Percentiles rank a stretch among this genome's conserved stretches.
These are phyloP conservation scores for Aspergillus novofumigatus DNA, from an alignment of 2,329 filamentous ascomycete species.

Conservation along the genomic window DNA sequence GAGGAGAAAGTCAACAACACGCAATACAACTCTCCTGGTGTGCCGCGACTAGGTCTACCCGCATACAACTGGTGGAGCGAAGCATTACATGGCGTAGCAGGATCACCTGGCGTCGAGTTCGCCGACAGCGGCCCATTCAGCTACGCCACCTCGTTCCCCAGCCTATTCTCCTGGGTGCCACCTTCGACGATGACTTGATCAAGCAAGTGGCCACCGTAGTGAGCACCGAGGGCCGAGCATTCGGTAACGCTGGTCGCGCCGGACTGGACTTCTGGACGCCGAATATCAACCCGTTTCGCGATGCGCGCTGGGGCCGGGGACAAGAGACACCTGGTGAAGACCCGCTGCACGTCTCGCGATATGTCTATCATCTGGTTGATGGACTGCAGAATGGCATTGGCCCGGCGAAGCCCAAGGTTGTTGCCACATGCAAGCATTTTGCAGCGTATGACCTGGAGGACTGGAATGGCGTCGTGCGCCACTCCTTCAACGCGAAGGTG, in stretches of 20 bases:
- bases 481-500: slow-evolving; percentile 1
- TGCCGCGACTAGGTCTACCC: slow-evolving; percentile 52
- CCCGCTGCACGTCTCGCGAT: slow-evolving; percentile 25
- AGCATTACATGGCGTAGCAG: slow-evolving; percentile 58
- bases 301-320: slow-evolving; percentile 58
- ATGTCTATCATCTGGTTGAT: slow-evolving; percentile 12
- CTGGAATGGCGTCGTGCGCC: slow-evolving; percentile 43
- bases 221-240: slow-evolving; percentile 59
- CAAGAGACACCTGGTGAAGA: slow-evolving; percentile 58
- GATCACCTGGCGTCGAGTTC: slow-evolving; percentile 48
- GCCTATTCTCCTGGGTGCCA: slow-evolving; percentile 57
- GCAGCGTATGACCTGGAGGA: slow-evolving; percentile 53
- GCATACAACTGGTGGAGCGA: slow-evolving; percentile 60
- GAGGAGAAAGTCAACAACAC: slow-evolving; percentile 53
- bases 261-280: slow-evolving; percentile 44
- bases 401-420: slow-evolving; percentile 31
- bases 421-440: slow-evolving; percentile 57
- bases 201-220: slow-evolving; percentile 47
- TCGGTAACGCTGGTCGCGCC: slow-evolving; percentile 52
- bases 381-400: slow-evolving; percentile 46
- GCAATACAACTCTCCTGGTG: slow-evolving; percentile 44
- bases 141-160: slow-evolving; percentile 59
- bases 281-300: slow-evolving; percentile 61
- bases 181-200: slow-evolving; percentile 60
- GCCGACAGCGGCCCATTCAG: slow-evolving; percentile 49